phyloP scores from a whole-genome alignment of 148 eudicot species.

The Chenopodium berlandieri region DNA sequence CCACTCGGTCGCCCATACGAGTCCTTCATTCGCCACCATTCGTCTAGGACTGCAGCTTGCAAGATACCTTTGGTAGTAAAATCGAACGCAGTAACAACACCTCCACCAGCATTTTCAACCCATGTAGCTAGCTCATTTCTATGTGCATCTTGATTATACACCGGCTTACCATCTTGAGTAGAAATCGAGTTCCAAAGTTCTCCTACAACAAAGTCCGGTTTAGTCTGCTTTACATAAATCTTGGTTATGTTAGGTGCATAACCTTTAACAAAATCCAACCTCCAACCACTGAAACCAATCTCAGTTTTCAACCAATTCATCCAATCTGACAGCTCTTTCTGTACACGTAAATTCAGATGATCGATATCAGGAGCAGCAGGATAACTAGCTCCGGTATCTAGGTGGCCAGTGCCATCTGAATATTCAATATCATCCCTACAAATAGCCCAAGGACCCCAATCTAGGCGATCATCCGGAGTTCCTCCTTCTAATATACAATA shows the following conservation, averaged over 20 bases:
- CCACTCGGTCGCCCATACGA: constrained; percentile 17
- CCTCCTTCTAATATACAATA: constrained; percentile 5
- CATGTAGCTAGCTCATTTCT: constrained; percentile 14
- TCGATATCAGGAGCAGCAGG: constrained; percentile 21
- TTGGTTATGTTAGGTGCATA: constrained; percentile 18
- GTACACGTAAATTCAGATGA: constrained; percentile 9
- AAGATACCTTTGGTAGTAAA: constrained; percentile 25
- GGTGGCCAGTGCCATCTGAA: constrained; percentile 12
- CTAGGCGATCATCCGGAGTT: constrained; percentile 17
- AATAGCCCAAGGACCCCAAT: constrained; percentile 26
- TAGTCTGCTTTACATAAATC: constrained; percentile 14
- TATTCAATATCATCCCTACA: constrained; percentile 12
- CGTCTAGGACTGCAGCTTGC: constrained; percentile 21
- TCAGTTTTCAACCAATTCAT: constrained; percentile 19
- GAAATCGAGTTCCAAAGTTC: constrained; percentile 21
- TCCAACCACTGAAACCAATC: constrained; percentile 16
- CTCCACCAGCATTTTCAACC: constrained; percentile 19
- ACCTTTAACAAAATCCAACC: constrained; percentile 13
- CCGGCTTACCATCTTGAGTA: constrained; percentile 16
- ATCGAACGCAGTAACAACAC: constrained; percentile 12
- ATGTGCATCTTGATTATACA: constrained; percentile 19
- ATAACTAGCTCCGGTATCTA: constrained; percentile 14
- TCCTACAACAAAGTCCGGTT: constrained; percentile 17
- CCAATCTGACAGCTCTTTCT: constrained; percentile 12
- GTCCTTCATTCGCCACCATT: constrained; percentile 30